These are phyloP conservation scores for Ogataea wickerhamii DNA, from an alignment of 805 yeast species.

Conservation along the genomic window DNA sequence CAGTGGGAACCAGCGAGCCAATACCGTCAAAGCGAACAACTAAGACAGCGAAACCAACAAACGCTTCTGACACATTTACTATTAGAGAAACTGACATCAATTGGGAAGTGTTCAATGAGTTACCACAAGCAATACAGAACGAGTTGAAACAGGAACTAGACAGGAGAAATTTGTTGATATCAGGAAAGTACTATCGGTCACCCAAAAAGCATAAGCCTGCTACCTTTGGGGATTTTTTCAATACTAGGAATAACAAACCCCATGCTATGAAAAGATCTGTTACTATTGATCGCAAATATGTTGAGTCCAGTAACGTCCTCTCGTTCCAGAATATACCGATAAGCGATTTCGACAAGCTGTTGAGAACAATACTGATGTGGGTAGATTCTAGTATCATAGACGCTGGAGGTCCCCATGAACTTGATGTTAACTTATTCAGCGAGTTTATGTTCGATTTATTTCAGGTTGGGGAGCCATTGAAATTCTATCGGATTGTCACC, in stretches of 20 bases:
- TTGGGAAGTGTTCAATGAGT: conserved; percentile 56
- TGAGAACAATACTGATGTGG: conserved; percentile 22
- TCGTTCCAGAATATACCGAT: conserved; percentile 26
- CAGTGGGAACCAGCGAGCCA: neutral
- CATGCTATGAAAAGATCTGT: neutral
- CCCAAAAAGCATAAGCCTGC: conserved; percentile 5
- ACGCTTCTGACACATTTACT: conserved; percentile 1
- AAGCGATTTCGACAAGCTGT: conserved; percentile 11
- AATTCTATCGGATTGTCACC: conserved; percentile 18
- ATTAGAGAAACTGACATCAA: conserved; percentile 41
- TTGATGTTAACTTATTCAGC: conserved; percentile 26
- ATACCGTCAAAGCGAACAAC: neutral
- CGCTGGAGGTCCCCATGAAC: conserved; percentile 20
- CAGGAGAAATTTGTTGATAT: conserved; percentile 32
- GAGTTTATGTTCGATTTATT: conserved; percentile 28
- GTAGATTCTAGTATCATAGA: conserved; percentile 19
- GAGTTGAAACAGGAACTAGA: conserved; percentile 57
- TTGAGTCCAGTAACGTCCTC: conserved; percentile 9
- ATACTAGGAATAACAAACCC: neutral
- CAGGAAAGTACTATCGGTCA: conserved; percentile 14
- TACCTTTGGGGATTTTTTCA: neutral
- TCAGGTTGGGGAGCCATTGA: conserved; percentile 18
- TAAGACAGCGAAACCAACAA: neutral
- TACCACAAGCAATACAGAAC: conserved; percentile 62
- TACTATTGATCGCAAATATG: conserved; percentile 7